Evolutionary conservation across 2,329 filamentous ascomycete species (phyloP).

Genomic region (Fusarium sp.): DNA sequence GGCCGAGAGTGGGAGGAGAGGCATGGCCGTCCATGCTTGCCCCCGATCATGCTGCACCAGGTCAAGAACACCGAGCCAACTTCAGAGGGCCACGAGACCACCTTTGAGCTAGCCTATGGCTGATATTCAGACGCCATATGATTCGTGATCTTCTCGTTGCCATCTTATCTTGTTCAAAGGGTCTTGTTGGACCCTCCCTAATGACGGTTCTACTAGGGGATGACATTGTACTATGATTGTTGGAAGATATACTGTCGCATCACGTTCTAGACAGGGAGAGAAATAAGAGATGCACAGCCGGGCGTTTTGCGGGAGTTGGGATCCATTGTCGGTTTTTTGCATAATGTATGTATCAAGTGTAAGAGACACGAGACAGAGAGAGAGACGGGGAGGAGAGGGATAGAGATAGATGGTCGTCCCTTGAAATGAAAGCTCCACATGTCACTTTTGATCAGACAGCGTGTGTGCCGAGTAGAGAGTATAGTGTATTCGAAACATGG

Average conservation of each 20-base stretch:
- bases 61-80: slow-evolving; percentile 68
- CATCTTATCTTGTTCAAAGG: slow-evolving; percentile 11
- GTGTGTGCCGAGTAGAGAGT: neutral
- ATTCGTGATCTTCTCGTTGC: slow-evolving; percentile 5
- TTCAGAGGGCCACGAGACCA: slow-evolving; percentile 53
- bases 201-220: slow-evolving; percentile 1
- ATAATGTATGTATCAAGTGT: neutral
- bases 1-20: slow-evolving; percentile 65
- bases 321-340: slow-evolving; percentile 20
- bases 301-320: slow-evolving; percentile 41
- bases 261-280: slow-evolving; percentile 19
- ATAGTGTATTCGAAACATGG: neutral
- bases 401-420: neutral
- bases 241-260: slow-evolving; percentile 28
- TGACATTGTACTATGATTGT: slow-evolving; percentile 33
- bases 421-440: neutral
- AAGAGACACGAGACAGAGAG: neutral
- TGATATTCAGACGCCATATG: slow-evolving; percentile 34
- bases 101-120: slow-evolving; percentile 52
- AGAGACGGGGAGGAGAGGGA: neutral
- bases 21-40: slow-evolving; percentile 67
- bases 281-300: slow-evolving; percentile 35
- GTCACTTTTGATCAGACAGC: neutral
- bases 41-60: slow-evolving; percentile 68
- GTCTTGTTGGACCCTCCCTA: slow-evolving; percentile 10